Evolutionary conservation across 2,329 filamentous ascomycete species (phyloP), one percentile per base, ranked within the genome.

Genomic region (Bipolaris victoriae): DNA sequence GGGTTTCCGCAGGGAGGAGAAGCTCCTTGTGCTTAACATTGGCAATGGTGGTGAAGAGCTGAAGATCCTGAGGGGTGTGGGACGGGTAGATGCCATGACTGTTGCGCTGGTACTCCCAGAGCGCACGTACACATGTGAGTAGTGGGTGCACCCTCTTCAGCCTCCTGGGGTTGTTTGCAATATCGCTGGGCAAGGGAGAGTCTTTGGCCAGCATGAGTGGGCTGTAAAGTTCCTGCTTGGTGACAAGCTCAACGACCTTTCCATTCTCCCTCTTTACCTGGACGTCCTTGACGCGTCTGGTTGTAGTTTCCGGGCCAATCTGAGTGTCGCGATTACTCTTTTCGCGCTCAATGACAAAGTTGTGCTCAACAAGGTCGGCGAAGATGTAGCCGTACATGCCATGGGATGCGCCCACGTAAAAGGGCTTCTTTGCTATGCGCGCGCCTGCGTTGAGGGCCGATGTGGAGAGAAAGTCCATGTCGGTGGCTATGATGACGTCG

Each of bases 321-420:
- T 64, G 55, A 0, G 84, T 82, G 18, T 85, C 73, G 11, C 90
- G 80, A 71, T 98, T 98, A 56, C 90, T 88, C 62, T 55, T 88
- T 60, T 91, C 87, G 55, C 95, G 88, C 79, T 96, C 89, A 60
- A 99, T 89, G 58, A 95, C 87, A 72, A 92, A 99, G 69, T 93
- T 88, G 76, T 99, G 95, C 69, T 88, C 85, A 66, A 97, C 92
- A 20, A 99, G 84, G 75, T 99, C 95, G 56, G 90, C 90, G 75
- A 99, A 99, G 64, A 97, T 90, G 79, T 91, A 99, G 54, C 95
- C 95, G 75, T 96, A 98, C 74, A 97, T 85, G 47, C 95, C 95
- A 73, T 97, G 91, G 2, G 90, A 86, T 49, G 88, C 89, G 35
- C 92, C 90, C 9, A 92, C 92, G 77, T 99, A 99, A 77, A 97